Base-by-base conservation (phyloP, 768 basidiomycete genomes). In the Boletus reticulatus region DNA sequence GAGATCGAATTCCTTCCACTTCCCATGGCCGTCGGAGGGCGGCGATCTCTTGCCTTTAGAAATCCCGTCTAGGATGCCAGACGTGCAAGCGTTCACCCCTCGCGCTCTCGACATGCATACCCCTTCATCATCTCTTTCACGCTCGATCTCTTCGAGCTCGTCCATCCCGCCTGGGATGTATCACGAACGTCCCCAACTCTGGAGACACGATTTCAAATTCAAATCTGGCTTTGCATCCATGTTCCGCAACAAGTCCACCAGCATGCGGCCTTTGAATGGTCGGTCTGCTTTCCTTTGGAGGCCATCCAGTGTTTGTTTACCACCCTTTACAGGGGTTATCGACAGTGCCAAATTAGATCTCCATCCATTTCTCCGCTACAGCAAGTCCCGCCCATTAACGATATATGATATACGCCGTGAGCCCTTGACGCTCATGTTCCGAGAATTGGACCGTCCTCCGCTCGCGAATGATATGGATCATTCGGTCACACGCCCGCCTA, bases 381-480 rank as follows among this genome's bases (percentile, higher is more conserved):
- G 52, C 55, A 62, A 52, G 43, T 52, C 63, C 1, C 59, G 69
- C 16, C 74, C 79, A 0, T 72, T 79, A 4, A 66, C 83, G 27
- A 67, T 72, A 51, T 76, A 76, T 62, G 84, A 88, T 67, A 65
- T 88, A 16, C 82, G 84, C 16, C 62, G 62, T 2, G 67, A 75
- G 19, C 75, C 78, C 2, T 55, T 62, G 19, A 62, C 70, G 20
- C 61, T 84, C 43, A 57, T 73, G 17, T 81, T 86, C 64, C 77
- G 76, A 50, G 76, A 69, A 19, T 67, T 85, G 22, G 58, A 69
- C 9, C 78, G 80, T 4, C 67, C 62, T 1, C 74, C 73, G 34
- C 80, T 79, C 56, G 57, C 66, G 6, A 75, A 75, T 48, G 84
- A 88, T 62, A 76, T 85, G 58, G 73, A 76, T 13, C 83, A 82